Base-by-base conservation (phyloP, 106 monocot genomes). In the Dioscorea alata region DNA sequence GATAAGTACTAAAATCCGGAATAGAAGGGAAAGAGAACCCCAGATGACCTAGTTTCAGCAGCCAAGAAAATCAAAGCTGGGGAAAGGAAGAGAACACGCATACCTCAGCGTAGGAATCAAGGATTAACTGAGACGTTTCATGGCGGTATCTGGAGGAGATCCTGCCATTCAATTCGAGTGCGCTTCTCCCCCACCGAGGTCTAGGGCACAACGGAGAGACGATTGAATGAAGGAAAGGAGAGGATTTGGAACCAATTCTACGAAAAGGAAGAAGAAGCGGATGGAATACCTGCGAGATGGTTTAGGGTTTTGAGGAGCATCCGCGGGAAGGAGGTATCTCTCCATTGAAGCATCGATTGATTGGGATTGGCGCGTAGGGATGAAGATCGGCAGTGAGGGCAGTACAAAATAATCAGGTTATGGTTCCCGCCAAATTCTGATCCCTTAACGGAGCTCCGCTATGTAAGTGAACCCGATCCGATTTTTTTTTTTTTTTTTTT, bases 71-170 rank as follows among this genome's bases (percentile, higher is more conserved):
- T 35, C 24, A 8, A 50, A 64, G 5, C 23, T 22, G 42, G 19
- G 17, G 8, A 18, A 2, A 35, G 1, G 28, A 25, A 9, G 23
- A 52, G 32, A 56, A 8, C 0, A 13, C 16, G 22, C 25, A 22
- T 70, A 90, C 90, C 70, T 91, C 71, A 4, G 76, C 23, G 63
- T 81, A 86, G n/a, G 86, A 86, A 80, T 84, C 73, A 63, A 84
- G 73, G 19, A 91, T 81, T 6, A 84, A 76, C 49, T 79, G 86
- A 56, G 79, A 78, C 57, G 74, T 69, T 20, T 72, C 75, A 56
- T 76, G 90, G 33, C 79, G 70, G 68, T 69, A 75, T 25, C 57
- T 59, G 35, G 78, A 65, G 61, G 76, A 61, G 33, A 86, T 49
- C 32, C 78, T 64, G 10, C 90, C 90, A 21, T 77, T 71, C 56